Evolutionary conservation across 192 early-diverging fungal genomes (phyloP), one percentile per base, ranked within the genome.

Genomic region (Coemansia sp.): DNA sequence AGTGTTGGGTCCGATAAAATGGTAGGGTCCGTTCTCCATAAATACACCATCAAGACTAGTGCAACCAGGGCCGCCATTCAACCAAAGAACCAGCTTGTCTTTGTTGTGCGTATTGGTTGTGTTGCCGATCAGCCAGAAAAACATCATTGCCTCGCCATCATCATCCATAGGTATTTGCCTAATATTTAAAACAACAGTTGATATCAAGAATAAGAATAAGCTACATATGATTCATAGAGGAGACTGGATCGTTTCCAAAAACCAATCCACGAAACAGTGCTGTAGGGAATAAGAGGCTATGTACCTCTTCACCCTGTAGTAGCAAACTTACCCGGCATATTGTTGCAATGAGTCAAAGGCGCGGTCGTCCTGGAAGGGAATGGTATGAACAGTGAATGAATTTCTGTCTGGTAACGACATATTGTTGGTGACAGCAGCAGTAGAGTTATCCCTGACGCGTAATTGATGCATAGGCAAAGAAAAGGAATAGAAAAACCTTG

Each of bases 51-150:
- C 87, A 66, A 89, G 84, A 46, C 85, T 86, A 46, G 79, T 82
- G 57, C 84, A 88, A n/a, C 83, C 84, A 6, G 80, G 86, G 0
- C 88, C 88, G 57, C 88, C 88, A 71, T 90, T 90, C 17, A 90
- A 67, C 87, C 87, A 90, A 19, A 90, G 64, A 1, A 89, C 55
- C 54, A 84, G 71, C 55, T 75, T 75, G 66, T 83, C 81, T 52
- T 78, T 58, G 70, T 78, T 78, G 21, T 76, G 59, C 6, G 61
- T 57, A 72, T 81, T 81, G 17, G 83, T 84, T 57, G 72, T 63
- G 71, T 84, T 84, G 46, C 54, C 52, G 23, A 84, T 54, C 7
- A 84, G 67, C 83, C 83, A 84, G 60, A 84, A 84, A 64, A 84
- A 84, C 79, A 84, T 78, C 53, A 63, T 51, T 46, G 39, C 39